Percentiles rank a stretch among this genome's conserved stretches.
Conservation (phyloP, 1,284 basidiomycete genomes). For the Ustilago hordei region DNA sequence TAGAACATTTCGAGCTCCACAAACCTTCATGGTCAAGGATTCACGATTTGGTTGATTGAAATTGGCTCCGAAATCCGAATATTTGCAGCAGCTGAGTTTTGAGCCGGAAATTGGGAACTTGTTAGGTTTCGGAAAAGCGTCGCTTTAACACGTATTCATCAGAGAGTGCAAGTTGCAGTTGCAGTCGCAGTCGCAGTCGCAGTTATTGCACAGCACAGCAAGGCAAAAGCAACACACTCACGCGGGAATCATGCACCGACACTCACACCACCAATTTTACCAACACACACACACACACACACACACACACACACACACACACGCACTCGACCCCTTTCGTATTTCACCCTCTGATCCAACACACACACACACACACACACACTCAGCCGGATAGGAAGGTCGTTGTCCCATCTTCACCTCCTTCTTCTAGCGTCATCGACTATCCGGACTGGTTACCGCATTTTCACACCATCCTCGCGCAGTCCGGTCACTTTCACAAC, state of each 20-base stretch:
- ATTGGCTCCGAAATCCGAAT: conserved; percentile 18
- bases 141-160: not conserved
- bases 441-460: not conserved
- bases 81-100: not conserved
- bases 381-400: not conserved
- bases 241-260: conserved; percentile 5
- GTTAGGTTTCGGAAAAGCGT: not conserved
- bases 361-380: not conserved
- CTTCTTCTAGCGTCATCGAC: not conserved
- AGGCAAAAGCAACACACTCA: conserved; percentile 10
- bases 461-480: not conserved
- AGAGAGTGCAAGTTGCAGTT: not conserved
- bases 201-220: conserved; percentile 2
- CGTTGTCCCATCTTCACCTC: not conserved
- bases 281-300: conserved; percentile 1
- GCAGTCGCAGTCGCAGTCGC: not conserved
- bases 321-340: not conserved
- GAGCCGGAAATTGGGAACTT: not conserved
- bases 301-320: not conserved
- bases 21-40: not conserved
- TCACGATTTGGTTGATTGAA: not conserved
- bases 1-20: not conserved
- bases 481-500: not conserved
- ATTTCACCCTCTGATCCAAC: not conserved
- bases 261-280: conserved; percentile 3